A percentile compares a stretch with the other conserved stretches of the same genome.
Conservation (phyloP, 208 protist species). For the Leishmania major region DNA sequence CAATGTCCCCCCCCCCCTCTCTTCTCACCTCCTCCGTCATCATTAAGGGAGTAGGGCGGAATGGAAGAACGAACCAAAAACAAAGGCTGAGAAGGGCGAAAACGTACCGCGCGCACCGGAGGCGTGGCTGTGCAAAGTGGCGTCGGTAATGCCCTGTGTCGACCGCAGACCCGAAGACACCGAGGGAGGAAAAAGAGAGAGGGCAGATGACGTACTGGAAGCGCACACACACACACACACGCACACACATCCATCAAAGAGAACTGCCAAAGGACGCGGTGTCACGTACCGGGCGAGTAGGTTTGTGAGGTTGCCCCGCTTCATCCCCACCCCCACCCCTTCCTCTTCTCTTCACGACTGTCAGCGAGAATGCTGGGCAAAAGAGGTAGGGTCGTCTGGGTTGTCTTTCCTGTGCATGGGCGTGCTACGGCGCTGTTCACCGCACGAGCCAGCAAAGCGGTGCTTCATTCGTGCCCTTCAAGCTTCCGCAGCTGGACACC, state of each 20-base stretch:
- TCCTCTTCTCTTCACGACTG: not conserved
- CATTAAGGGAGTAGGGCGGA: too few relatives aligned
- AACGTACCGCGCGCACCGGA: too few relatives aligned
- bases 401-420: not conserved
- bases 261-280: not conserved
- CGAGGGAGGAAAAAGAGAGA: not conserved
- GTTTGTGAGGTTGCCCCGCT: not conserved
- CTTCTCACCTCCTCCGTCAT: too few relatives aligned
- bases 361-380: too few relatives aligned
- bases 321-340: not conserved
- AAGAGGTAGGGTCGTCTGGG: not conserved
- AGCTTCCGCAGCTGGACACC: not conserved
- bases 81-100: too few relatives aligned
- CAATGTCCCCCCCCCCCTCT: too few relatives aligned
- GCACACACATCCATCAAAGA: not conserved
- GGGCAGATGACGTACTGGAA: not conserved
- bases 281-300: not conserved
- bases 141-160: too few relatives aligned
- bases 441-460: not conserved
- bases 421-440: not conserved
- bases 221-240: too few relatives aligned
- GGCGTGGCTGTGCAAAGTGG: too few relatives aligned
- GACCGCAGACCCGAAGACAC: not conserved
- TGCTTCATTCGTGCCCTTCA: not conserved
- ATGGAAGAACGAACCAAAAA: too few relatives aligned